phyloP scores from a whole-genome alignment of 305 asterid genomes.

The Solanum chacoense region DNA sequence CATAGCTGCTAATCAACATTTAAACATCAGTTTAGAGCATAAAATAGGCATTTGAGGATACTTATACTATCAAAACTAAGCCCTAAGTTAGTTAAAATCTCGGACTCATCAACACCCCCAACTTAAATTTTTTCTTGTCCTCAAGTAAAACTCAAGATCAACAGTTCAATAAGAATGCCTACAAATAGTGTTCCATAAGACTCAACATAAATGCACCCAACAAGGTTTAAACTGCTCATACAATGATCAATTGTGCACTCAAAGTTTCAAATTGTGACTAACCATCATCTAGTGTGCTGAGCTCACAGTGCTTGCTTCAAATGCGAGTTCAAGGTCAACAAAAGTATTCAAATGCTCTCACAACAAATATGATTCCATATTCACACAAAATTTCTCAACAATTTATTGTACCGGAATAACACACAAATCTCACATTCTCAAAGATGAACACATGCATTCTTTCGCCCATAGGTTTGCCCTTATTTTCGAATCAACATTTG shows the following conservation, averaged over 20 bases:
- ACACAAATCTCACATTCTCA: not conserved
- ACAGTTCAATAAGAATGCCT: not conserved
- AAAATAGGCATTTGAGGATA: not conserved
- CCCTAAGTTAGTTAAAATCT: not conserved
- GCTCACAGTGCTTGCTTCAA: not conserved
- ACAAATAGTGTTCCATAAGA: not conserved
- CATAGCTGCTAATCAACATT: not conserved
- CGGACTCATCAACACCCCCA: not conserved
- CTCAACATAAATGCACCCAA: not conserved
- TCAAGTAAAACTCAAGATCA: not conserved
- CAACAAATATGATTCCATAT: not conserved
- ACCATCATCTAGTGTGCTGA: not conserved
- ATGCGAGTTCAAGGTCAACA: not conserved
- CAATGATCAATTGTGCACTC: not conserved
- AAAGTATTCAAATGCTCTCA: not conserved
- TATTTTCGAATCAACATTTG: no score
- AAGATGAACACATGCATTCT: not conserved
- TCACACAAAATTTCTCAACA: not conserved
- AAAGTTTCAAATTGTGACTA: not conserved
- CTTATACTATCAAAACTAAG: not conserved
- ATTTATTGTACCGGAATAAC: not conserved
- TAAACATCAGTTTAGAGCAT: no score
- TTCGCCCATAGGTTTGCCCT: not conserved
- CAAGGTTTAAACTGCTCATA: not conserved
- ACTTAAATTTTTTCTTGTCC: not conserved